Base-by-base conservation (phyloP, 768 basidiomycete genomes). In the Russula dissimulans region DNA sequence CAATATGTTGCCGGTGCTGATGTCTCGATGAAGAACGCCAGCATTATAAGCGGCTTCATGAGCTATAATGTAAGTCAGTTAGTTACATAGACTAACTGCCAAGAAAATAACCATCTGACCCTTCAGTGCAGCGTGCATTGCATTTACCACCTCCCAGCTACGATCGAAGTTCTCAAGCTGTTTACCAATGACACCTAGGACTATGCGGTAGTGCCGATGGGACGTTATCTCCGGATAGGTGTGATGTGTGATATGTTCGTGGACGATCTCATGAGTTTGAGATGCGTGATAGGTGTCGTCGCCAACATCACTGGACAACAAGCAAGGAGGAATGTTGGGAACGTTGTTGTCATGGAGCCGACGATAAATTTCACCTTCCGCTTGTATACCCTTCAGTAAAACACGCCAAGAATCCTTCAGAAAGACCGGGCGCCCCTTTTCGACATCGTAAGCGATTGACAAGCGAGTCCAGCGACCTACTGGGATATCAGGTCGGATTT, bases 1-100 rank as follows among this genome's bases (percentile, higher is more conserved):
- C 47, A 48, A 14, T 14, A 48, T 9, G 14, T 48, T 48, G 26
- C 47, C n/a, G 14, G 39, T 4, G 15, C 39, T 41, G 5, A 60
- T 42, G 29, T 60, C 59, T 10, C 59, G 11, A 54, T 60, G 59
- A 15, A 60, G 45, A 14, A 60, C 10, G 2, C 53, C 59, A 3
- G 17, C 18, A 1, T 49, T 5, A 47, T 55, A 54, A 14, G 54
- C 29, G 3, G 11, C 26, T 22, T 55, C 32, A 36, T 60, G 59
- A 26, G 52, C 59, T 60, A 9, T n/a, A n/a, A 47, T 17, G 22
- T 17, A 15, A 48, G 8, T 29, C n/a, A 14, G 11, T 12, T 41
- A 36, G 26, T 29, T 15, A 5, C 39, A 44, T 4, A 17, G 46
- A 8, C 32, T 14, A 34, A 22, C 1, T 0, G 22, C n/a, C 15